A percentile compares a stretch with the other conserved stretches of the same genome.
phyloP scores from a whole-genome alignment of 2,329 filamentous ascomycete species.

The Paraconiothyrium brasiliense region DNA sequence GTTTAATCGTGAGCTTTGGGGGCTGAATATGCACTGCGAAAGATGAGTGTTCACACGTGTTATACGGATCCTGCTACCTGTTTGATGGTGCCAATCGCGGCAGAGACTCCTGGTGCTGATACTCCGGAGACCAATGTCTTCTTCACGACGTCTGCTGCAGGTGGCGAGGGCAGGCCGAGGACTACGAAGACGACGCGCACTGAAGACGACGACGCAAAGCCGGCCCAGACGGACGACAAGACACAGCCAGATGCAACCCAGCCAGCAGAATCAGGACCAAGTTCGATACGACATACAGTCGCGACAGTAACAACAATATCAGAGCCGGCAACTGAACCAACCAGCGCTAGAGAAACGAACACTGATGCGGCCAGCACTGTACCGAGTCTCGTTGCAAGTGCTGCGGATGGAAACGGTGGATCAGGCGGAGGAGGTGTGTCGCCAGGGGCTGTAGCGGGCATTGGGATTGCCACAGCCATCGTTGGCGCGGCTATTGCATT shows the following conservation, averaged over 20 bases:
- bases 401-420: background rate
- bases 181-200: background rate
- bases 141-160: background rate
- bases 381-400: background rate
- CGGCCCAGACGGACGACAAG: background rate
- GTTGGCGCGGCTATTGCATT: conserved; percentile 43
- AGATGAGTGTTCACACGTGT: background rate
- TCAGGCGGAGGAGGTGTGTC: conserved; percentile 17
- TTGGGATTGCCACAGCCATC: conserved; percentile 35
- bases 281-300: background rate
- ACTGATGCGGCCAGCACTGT: background rate
- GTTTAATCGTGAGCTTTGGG: background rate
- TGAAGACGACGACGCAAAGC: conserved; percentile 1
- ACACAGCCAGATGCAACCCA: background rate
- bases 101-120: background rate
- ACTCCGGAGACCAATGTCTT: background rate
- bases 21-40: conserved; percentile 1
- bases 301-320: background rate
- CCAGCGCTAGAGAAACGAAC: background rate
- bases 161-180: background rate
- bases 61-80: background rate
- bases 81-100: background rate
- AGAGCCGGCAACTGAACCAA: background rate
- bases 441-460: conserved; percentile 32
- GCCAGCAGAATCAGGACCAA: background rate